A percentile compares a stretch with the other conserved stretches of the same genome.
phyloP scores from a whole-genome alignment of 192 early-diverging fungal genomes.

The Rhizophagus sp. region DNA sequence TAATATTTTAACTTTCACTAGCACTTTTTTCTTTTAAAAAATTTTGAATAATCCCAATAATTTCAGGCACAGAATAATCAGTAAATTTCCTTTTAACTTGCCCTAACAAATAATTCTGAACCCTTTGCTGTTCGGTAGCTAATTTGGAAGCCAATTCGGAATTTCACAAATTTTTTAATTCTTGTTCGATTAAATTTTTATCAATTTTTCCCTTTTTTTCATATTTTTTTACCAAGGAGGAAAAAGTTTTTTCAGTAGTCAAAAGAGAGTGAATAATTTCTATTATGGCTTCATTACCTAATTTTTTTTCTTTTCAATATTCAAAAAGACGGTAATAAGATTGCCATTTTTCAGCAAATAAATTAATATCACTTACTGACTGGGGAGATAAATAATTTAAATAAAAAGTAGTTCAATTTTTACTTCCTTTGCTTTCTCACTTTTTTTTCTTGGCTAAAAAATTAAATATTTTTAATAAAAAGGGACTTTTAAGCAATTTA shows the following conservation, averaged over 20 bases:
- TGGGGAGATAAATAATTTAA: slow-evolving; percentile 8
- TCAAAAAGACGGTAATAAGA: neutral
- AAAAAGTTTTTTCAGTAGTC: neutral
- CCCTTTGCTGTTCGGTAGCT: no score
- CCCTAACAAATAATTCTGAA: no score
- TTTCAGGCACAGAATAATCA: neutral
- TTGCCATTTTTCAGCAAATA: neutral
- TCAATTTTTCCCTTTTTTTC: neutral
- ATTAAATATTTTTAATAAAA: neutral
- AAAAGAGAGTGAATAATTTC: neutral
- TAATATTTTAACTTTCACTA: no score
- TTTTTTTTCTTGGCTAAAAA: neutral
- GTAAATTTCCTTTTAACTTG: slow-evolving; percentile 4
- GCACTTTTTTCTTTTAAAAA: neutral
- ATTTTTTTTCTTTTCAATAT: slow-evolving; percentile 1
- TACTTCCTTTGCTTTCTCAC: neutral
- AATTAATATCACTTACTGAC: neutral
- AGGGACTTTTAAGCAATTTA: neutral
- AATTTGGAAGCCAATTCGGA: slow-evolving; percentile 4
- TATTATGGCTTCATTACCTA: neutral
- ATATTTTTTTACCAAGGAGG: neutral
- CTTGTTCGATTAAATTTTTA: slow-evolving; percentile 1
- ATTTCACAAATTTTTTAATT: slow-evolving; percentile 17
- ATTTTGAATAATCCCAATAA: neutral
- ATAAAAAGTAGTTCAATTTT: slow-evolving; percentile 4